A percentile compares a stretch with the other conserved stretches of the same genome.
phyloP scores from a whole-genome alignment of 768 basidiomycete genomes.

The Gloeophyllum trabeum region DNA sequence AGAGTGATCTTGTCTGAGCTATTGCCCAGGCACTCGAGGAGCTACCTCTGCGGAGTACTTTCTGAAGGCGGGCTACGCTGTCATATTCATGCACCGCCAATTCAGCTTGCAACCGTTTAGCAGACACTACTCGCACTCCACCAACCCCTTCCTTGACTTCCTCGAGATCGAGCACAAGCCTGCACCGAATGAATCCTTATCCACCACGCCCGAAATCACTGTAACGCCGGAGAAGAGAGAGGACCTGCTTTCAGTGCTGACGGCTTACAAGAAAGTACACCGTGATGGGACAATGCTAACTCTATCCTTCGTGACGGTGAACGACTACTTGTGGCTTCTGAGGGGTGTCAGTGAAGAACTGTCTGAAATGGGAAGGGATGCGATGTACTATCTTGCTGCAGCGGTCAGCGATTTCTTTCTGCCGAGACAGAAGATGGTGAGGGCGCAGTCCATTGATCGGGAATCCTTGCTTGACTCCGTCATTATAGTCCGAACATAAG shows the following conservation, averaged over 20 bases:
- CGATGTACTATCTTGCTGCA: slow-evolving; percentile 94
- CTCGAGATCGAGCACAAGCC: slow-evolving; percentile 47
- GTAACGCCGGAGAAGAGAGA: slow-evolving; percentile 56
- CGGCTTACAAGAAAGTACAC: slow-evolving; percentile 74
- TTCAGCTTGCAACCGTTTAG: slow-evolving; percentile 97
- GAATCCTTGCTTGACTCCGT: background rate
- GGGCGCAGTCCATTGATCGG: slow-evolving; percentile 18
- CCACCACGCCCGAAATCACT: slow-evolving; percentile 34
- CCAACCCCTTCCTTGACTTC: slow-evolving; percentile 95
- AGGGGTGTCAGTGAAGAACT: slow-evolving; percentile 76
- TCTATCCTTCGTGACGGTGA: slow-evolving; percentile 85
- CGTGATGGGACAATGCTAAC: slow-evolving; percentile 65
- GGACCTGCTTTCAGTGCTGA: slow-evolving; percentile 62
- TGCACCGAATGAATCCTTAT: slow-evolving; percentile 1
- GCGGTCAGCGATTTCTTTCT: slow-evolving; percentile 98
- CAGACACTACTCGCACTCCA: slow-evolving; percentile 95
- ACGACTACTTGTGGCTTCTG: slow-evolving; percentile 92
- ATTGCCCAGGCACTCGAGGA: slow-evolving; percentile 74
- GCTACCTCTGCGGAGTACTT: slow-evolving; percentile 99
- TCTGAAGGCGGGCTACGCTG: slow-evolving; percentile 86
- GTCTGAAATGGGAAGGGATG: slow-evolving; percentile 50
- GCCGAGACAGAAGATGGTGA: slow-evolving; percentile 80
- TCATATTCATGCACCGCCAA: slow-evolving; percentile 97
- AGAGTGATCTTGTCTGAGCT: background rate
- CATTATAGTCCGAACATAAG: slow-evolving; percentile 86